A percentile compares a stretch with the other conserved stretches of the same genome.
These are phyloP conservation scores for Cytospora paraplurivora DNA, from an alignment of 2,329 filamentous ascomycete genomes.

Conservation along the genomic window DNA sequence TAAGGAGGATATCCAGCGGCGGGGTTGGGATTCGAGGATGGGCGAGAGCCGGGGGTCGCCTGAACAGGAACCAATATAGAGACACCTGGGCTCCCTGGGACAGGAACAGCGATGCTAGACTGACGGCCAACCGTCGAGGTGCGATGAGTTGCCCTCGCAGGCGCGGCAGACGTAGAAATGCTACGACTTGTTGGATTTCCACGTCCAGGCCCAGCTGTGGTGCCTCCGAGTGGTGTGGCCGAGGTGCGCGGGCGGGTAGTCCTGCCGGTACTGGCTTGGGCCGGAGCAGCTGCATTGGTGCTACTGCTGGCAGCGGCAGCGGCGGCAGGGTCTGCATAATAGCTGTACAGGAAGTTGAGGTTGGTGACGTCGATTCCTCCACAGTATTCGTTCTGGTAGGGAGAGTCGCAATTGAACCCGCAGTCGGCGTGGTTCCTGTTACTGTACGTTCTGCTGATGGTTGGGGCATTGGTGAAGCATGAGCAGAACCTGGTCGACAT, in stretches of 20 bases:
- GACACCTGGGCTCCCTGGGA: background rate
- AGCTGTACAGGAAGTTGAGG: slow-evolving; percentile 27
- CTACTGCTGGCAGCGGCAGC: too few species aligned
- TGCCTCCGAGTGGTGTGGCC: background rate
- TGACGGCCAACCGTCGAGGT: too few species aligned
- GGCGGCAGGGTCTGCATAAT: slow-evolving; percentile 10
- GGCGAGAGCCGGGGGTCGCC: background rate
- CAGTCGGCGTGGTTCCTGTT: slow-evolving; percentile 21
- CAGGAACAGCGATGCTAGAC: background rate
- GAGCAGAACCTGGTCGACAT: slow-evolving; percentile 22
- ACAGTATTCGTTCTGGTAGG: slow-evolving; percentile 21
- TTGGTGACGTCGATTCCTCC: slow-evolving; percentile 22
- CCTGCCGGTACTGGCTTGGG: background rate
- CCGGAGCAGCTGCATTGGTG: background rate
- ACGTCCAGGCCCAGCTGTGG: too few species aligned
- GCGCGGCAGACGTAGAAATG: too few species aligned
- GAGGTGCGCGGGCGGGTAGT: background rate
- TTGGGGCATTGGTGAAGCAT: slow-evolving; percentile 12
- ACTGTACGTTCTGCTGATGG: slow-evolving; percentile 1
- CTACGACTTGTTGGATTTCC: too few species aligned
- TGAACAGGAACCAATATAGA: background rate
- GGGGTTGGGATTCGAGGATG: too few species aligned
- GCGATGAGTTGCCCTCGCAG: too few species aligned
- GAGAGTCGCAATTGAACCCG: slow-evolving; percentile 22
- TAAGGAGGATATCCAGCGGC: too few species aligned